Evolutionary conservation across 1,284 basidiomycete genomes (phyloP).

Genomic region (Sporisorium scitamineum): DNA sequence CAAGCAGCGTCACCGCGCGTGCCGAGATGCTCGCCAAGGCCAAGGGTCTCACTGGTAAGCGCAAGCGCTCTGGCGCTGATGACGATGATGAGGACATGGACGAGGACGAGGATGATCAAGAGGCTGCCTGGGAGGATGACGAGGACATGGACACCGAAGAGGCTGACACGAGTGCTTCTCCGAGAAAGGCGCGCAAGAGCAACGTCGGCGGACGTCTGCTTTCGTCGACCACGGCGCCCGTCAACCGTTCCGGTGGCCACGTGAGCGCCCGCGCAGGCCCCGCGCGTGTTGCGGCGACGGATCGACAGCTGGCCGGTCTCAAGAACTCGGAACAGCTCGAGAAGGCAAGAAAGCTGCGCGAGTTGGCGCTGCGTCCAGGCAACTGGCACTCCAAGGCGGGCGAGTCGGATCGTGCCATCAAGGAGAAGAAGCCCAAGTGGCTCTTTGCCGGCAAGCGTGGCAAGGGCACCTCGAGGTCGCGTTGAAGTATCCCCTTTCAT

Average conservation of each 20-base stretch:
- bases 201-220: slow-evolving; percentile 72
- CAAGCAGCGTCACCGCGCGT: slow-evolving; percentile 86
- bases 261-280: slow-evolving; percentile 63
- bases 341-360: slow-evolving; percentile 62
- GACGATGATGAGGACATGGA: slow-evolving; percentile 64
- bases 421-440: slow-evolving; percentile 67
- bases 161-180: slow-evolving; percentile 33
- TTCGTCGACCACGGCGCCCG: slow-evolving; percentile 54
- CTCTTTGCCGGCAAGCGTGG: slow-evolving; percentile 67
- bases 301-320: slow-evolving; percentile 63
- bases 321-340: slow-evolving; percentile 58
- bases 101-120: slow-evolving; percentile 68
- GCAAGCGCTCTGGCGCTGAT: slow-evolving; percentile 73
- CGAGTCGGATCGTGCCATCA: slow-evolving; percentile 66
- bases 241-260: slow-evolving; percentile 60
- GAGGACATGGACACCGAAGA: slow-evolving; percentile 73
- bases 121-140: slow-evolving; percentile 72
- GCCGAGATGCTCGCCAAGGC: slow-evolving; percentile 85
- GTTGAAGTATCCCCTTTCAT: slow-evolving; percentile 18
- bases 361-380: slow-evolving; percentile 57
- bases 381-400: slow-evolving; percentile 65
- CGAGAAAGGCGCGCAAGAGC: slow-evolving; percentile 72
- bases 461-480: slow-evolving; percentile 65
- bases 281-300: slow-evolving; percentile 60
- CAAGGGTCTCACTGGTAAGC: slow-evolving; percentile 77